Conservation (phyloP, 2,329 filamentous ascomycete species). For the Penicillium sp. region DNA sequence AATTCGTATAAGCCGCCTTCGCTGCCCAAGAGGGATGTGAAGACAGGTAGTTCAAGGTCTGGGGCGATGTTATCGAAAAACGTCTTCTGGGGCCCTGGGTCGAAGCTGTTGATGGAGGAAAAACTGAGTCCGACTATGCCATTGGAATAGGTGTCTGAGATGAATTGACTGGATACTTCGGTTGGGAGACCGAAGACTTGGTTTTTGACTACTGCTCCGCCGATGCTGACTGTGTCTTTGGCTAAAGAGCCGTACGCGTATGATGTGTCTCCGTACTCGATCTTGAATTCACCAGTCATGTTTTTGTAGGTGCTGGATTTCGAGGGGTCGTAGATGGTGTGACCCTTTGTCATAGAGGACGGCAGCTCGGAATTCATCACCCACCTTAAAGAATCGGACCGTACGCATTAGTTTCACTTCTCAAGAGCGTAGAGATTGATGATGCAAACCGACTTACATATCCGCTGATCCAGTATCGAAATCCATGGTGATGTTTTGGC, state of each 20-base stretch:
- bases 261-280: conserved; percentile 70
- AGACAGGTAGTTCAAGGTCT: conserved; percentile 64
- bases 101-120: conserved; percentile 63
- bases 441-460: conserved; percentile 49
- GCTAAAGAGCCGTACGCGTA: conserved; percentile 63
- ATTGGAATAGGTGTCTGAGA: conserved; percentile 60
- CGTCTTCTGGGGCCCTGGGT: conserved; percentile 64
- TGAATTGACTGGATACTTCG: conserved; percentile 58
- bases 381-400: conserved; percentile 52
- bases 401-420: neutral
- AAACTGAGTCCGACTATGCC: conserved; percentile 72
- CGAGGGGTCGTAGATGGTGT: conserved; percentile 56
- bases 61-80: conserved; percentile 71
- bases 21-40: conserved; percentile 68
- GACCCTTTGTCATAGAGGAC: conserved; percentile 46
- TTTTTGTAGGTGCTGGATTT: conserved; percentile 54
- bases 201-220: conserved; percentile 59
- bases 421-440: neutral
- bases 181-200: conserved; percentile 71
- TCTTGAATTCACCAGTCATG: conserved; percentile 56
- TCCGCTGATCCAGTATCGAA: conserved; percentile 78
- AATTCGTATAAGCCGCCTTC: conserved; percentile 69
- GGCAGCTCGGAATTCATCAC: conserved; percentile 65
- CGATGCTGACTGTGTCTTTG: conserved; percentile 67
- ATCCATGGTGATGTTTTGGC: conserved; percentile 67